Conservation (phyloP, 1,284 basidiomycete genomes). For the Cystobasidiaceae sp. region DNA sequence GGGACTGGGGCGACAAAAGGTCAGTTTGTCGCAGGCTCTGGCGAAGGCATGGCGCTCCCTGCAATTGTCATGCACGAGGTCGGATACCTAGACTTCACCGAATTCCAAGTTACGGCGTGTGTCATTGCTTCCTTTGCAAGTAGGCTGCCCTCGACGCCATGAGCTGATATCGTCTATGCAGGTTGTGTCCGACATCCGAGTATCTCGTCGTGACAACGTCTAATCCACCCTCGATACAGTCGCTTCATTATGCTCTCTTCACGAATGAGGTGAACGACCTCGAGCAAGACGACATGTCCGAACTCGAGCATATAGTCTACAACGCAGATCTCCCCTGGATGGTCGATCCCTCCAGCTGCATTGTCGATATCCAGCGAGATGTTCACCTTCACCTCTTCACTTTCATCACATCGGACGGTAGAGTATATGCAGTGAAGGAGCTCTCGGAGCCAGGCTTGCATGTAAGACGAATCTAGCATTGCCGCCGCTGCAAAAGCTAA, state of each 20-base stretch:
- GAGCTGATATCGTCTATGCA: not conserved
- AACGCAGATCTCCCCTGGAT: constrained; percentile 2
- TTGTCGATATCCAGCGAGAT: constrained; percentile 28
- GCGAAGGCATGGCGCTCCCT: constrained; percentile 25
- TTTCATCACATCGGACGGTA: constrained; percentile 47
- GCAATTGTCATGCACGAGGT: constrained; percentile 24
- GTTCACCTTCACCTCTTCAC: constrained; percentile 44
- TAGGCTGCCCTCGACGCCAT: not conserved
- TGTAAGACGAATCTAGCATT: too few species aligned
- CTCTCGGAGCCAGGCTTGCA: constrained; percentile 32
- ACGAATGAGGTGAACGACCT: not conserved
- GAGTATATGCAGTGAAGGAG: constrained; percentile 44
- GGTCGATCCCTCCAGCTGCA: constrained; percentile 23
- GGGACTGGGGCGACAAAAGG: constrained; percentile 23
- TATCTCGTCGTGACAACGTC: constrained; percentile 36
- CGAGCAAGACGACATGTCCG: constrained; percentile 1
- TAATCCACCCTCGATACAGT: constrained; percentile 37
- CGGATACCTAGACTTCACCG: constrained; percentile 24
- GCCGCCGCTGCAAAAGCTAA: too few species aligned
- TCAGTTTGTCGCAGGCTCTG: constrained; percentile 28
- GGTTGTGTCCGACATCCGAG: constrained; percentile 34
- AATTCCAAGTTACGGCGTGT: constrained; percentile 21
- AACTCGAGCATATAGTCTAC: constrained; percentile 14
- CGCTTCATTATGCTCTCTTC: constrained; percentile 36
- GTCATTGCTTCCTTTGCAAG: not conserved